Conservation (phyloP, 2,329 filamentous ascomycete species). For the Claviceps sp. region DNA sequence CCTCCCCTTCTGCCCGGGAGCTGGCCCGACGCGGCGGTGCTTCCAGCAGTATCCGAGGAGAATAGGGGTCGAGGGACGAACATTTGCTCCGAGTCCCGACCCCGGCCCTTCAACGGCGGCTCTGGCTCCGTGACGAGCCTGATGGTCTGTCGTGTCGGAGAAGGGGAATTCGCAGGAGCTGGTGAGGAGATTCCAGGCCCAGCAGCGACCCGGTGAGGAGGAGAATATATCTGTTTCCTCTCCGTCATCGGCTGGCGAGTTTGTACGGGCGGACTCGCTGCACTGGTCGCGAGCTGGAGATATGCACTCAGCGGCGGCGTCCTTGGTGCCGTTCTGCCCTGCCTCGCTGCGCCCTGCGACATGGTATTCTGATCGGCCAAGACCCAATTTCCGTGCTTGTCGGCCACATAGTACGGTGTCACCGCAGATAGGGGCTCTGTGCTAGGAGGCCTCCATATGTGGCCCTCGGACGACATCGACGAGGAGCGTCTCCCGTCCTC, state of each 20-base stretch:
- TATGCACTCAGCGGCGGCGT: constrained; percentile 5
- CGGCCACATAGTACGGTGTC: constrained; percentile 35
- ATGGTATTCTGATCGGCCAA: constrained; percentile 25
- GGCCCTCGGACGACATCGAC: constrained; percentile 22
- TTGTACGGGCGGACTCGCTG: constrained; percentile 10
- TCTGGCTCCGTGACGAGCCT: constrained; percentile 3
- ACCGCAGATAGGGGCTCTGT: constrained; percentile 28
- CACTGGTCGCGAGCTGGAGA: constrained; percentile 5
- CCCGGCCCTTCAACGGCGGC: not conserved
- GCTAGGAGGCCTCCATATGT: constrained; percentile 38
- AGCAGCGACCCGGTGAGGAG: no score
- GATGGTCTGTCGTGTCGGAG: not conserved
- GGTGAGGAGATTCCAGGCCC: not conserved
- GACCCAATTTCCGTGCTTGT: constrained; percentile 41
- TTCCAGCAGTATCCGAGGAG: constrained; percentile 3
- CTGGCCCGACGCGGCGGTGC: constrained; percentile 6
- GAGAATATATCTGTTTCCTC: not conserved
- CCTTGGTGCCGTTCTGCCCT: constrained; percentile 11
- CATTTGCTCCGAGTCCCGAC: no score
- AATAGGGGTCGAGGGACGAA: constrained; percentile 12
- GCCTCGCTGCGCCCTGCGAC: constrained; percentile 11
- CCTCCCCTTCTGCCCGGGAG: constrained; percentile 11
- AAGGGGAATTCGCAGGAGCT: not conserved
- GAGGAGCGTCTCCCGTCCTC: constrained; percentile 27
- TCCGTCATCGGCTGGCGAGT: not conserved